Percentiles rank a stretch among this genome's conserved stretches.
Conservation (phyloP, 352 stramenopile genomes). For the Pythium brachiatum region DNA sequence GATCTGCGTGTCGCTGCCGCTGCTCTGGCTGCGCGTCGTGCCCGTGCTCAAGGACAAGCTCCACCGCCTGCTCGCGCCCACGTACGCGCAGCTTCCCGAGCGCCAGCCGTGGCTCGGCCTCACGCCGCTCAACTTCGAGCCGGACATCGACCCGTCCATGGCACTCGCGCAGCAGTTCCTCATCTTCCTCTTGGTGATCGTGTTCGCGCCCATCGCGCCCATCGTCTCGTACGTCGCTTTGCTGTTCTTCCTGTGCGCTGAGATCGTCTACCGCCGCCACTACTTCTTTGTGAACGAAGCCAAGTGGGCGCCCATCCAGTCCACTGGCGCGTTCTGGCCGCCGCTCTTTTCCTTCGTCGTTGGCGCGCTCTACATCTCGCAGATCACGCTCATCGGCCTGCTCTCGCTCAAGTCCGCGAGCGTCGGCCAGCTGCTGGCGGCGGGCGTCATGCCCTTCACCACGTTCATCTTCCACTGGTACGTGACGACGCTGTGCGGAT, state of each 20-base stretch:
- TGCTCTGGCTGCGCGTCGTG: conserved; percentile 60
- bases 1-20: conserved; percentile 54
- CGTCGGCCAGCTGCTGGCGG: conserved; percentile 39
- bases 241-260: conserved; percentile 67
- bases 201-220: conserved; percentile 72
- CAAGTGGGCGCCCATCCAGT: conserved; percentile 54
- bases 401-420: conserved; percentile 64
- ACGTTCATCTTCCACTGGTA: conserved; percentile 72
- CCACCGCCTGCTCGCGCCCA: conserved; percentile 49
- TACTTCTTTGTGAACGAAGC: conserved; percentile 67
- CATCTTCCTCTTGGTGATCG: conserved; percentile 69
- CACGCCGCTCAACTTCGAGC: conserved; percentile 46
- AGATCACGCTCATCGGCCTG: conserved; percentile 63
- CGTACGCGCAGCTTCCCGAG: conserved; percentile 44
- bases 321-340: conserved; percentile 64
- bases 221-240: conserved; percentile 56
- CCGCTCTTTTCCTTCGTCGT: conserved; percentile 69
- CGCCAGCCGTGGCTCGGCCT: conserved; percentile 56
- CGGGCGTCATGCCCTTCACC: conserved; percentile 40
- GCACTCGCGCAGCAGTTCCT: conserved; percentile 68
- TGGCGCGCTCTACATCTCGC: conserved; percentile 53
- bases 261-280: conserved; percentile 68
- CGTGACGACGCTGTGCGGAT: conserved; percentile 45
- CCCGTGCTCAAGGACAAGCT: conserved; percentile 42
- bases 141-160: conserved; percentile 54